Percentiles rank a stretch among this genome's conserved stretches.
phyloP scores from a whole-genome alignment of 1,284 basidiomycete species.

The Rhodotorula mucilaginosa region DNA sequence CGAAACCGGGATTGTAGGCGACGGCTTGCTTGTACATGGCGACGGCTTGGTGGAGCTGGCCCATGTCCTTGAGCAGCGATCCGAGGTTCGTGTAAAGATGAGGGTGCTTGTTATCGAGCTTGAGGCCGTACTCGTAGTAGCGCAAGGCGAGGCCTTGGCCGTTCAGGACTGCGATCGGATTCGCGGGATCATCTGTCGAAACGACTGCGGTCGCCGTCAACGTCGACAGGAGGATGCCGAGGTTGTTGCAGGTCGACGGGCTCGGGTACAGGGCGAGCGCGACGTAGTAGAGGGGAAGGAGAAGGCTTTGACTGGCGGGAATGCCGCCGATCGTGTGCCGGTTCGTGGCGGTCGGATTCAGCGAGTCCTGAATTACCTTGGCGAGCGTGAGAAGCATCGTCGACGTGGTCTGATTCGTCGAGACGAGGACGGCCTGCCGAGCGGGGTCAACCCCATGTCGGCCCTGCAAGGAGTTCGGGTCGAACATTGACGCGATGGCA shows the following conservation, averaged over 20 bases:
- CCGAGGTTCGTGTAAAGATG: slow-evolving; percentile 63
- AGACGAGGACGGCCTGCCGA: slow-evolving; percentile 32
- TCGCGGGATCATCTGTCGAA: slow-evolving; percentile 45
- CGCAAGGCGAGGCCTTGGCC: slow-evolving; percentile 53
- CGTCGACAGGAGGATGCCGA: slow-evolving; percentile 60
- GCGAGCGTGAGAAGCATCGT: slow-evolving; percentile 60
- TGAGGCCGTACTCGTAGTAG: slow-evolving; percentile 60
- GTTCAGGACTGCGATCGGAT: slow-evolving; percentile 32
- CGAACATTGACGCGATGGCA: slow-evolving; percentile 51
- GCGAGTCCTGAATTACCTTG: slow-evolving; percentile 58
- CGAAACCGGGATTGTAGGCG: slow-evolving; percentile 55
- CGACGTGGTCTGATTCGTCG: slow-evolving; percentile 53
- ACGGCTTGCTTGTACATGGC: slow-evolving; percentile 58
- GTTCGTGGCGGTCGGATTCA: slow-evolving; percentile 40
- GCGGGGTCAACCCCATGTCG: slow-evolving; percentile 41
- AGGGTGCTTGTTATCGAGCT: slow-evolving; percentile 59
- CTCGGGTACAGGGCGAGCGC: slow-evolving; percentile 58
- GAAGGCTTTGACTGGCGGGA: slow-evolving; percentile 55
- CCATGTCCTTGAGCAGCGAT: slow-evolving; percentile 62
- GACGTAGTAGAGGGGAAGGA: slow-evolving; percentile 61
- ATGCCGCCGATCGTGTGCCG: slow-evolving; percentile 48
- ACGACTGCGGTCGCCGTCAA: slow-evolving; percentile 48
- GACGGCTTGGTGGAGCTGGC: slow-evolving; percentile 57
- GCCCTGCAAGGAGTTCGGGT: slow-evolving; percentile 22
- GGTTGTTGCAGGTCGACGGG: slow-evolving; percentile 61